These are phyloP conservation scores for Tilletiaria anomala DNA, from an alignment of 1,284 basidiomycete genomes.

Conservation along the genomic window DNA sequence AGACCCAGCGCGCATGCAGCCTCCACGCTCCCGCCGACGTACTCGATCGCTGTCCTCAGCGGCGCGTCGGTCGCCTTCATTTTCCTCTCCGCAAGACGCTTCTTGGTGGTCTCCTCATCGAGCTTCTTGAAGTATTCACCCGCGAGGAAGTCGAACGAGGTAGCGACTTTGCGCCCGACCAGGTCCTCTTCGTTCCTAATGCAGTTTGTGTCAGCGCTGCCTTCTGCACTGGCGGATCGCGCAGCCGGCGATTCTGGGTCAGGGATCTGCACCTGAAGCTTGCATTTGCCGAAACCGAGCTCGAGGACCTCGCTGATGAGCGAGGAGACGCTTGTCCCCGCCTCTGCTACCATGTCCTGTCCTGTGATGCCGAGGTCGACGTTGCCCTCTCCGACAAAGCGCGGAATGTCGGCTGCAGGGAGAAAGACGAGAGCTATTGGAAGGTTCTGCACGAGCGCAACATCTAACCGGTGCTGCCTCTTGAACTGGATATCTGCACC, in stretches of 20 bases:
- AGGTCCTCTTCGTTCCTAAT: constrained; percentile 50
- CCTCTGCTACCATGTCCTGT: constrained; percentile 90
- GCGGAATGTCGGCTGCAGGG: constrained; percentile 91
- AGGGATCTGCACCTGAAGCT: constrained; percentile 86
- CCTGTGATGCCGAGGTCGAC: constrained; percentile 83
- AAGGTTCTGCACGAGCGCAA: constrained; percentile 80
- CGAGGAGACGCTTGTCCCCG: constrained; percentile 46
- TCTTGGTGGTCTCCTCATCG: constrained; percentile 47
- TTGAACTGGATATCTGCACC: constrained; percentile 92
- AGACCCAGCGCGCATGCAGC: constrained; percentile 91
- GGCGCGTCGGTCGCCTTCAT: constrained; percentile 7
- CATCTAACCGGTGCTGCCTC: constrained; percentile 73
- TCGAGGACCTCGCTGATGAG: constrained; percentile 66
- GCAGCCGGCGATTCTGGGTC: constrained; percentile 42
- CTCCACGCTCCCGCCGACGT: constrained; percentile 93
- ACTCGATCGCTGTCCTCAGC: constrained; percentile 66
- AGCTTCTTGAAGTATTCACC: constrained; percentile 62
- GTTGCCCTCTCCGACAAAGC: constrained; percentile 94
- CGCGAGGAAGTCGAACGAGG: constrained; percentile 77
- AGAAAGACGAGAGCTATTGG: constrained; percentile 91
- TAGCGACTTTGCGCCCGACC: constrained; percentile 80
- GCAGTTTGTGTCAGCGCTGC: constrained; percentile 40
- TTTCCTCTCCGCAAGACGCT: constrained; percentile 42
- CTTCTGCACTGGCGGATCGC: constrained; percentile 13
- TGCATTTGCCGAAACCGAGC: constrained; percentile 87